A percentile compares a stretch with the other conserved stretches of the same genome.
Evolutionary conservation across 352 stramenopile species (phyloP).

Genomic region (Aphanomyces astaci): DNA sequence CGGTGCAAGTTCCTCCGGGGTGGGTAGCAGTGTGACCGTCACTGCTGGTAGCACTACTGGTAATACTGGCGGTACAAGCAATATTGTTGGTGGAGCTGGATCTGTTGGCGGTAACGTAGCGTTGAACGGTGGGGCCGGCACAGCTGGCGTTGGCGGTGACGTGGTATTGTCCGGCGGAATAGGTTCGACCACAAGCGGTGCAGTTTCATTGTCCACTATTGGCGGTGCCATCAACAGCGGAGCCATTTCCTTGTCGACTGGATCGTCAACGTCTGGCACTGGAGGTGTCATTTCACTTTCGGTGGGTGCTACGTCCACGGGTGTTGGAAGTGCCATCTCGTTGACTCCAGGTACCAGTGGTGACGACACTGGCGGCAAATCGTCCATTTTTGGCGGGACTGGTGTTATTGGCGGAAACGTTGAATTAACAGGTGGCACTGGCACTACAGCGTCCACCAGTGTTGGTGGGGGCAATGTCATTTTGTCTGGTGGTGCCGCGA

Average conservation of each 20-base stretch:
- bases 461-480: constrained; percentile 12
- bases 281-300: constrained; percentile 35
- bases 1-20: constrained; percentile 6
- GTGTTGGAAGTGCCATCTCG: constrained; percentile 31
- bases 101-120: constrained; percentile 27
- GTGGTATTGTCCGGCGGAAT: not conserved
- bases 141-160: constrained; percentile 33
- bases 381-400: constrained; percentile 13
- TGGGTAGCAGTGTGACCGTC: constrained; percentile 25
- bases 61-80: constrained; percentile 24
- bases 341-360: not conserved
- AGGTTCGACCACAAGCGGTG: constrained; percentile 17
- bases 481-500: constrained; percentile 3
- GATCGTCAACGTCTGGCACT: constrained; percentile 29
- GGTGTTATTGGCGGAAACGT: constrained; percentile 25
- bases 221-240: constrained; percentile 31
- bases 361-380: constrained; percentile 13
- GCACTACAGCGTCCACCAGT: constrained; percentile 23
- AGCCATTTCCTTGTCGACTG: constrained; percentile 29
- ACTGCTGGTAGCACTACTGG: constrained; percentile 34
- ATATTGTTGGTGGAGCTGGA: constrained; percentile 29
- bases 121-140: constrained; percentile 34
- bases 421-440: constrained; percentile 40
- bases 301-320: constrained; percentile 34
- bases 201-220: not conserved